Percentiles rank a stretch among this genome's conserved stretches.
Conservation (phyloP, 306 rosid genomes). For the Prunus mongolica region DNA sequence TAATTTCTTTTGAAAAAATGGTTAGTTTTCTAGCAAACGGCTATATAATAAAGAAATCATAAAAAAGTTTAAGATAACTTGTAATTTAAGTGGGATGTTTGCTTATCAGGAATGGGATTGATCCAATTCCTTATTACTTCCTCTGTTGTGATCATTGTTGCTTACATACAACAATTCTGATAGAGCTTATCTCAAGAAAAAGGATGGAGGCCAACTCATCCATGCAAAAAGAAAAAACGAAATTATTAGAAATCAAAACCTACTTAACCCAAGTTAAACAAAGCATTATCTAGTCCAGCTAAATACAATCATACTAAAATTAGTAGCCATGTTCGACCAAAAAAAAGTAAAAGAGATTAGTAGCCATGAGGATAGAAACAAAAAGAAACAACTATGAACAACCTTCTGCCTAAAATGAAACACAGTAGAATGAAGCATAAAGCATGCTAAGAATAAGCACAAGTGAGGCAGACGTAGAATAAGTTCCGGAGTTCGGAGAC, state of each 20-base stretch:
- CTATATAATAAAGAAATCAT: too few species aligned
- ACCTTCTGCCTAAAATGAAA: background rate
- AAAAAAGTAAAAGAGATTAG: background rate
- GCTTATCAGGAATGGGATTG: too few species aligned
- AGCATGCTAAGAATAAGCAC: background rate
- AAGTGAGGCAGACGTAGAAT: constrained; percentile 7
- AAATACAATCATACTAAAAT: background rate
- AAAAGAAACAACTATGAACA: background rate
- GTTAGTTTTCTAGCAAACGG: background rate
- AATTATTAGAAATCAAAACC: background rate
- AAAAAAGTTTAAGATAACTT: too few species aligned
- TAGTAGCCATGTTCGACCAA: background rate
- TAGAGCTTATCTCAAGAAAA: too few species aligned
- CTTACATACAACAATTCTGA: too few species aligned
- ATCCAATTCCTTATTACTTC: too few species aligned
- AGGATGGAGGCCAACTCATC: too few species aligned
- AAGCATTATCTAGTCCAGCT: background rate
- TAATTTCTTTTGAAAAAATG: background rate
- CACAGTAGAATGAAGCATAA: background rate
- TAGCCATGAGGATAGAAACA: background rate
- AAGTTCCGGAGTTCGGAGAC: constrained; percentile 1
- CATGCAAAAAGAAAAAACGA: background rate
- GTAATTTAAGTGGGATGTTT: too few species aligned
- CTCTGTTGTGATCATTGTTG: too few species aligned
- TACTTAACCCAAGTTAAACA: background rate